Percentiles rank a stretch among this genome's conserved stretches.
These are phyloP conservation scores for Syzygium grande DNA, from an alignment of 345 rosid genomes.

Conservation along the genomic window DNA sequence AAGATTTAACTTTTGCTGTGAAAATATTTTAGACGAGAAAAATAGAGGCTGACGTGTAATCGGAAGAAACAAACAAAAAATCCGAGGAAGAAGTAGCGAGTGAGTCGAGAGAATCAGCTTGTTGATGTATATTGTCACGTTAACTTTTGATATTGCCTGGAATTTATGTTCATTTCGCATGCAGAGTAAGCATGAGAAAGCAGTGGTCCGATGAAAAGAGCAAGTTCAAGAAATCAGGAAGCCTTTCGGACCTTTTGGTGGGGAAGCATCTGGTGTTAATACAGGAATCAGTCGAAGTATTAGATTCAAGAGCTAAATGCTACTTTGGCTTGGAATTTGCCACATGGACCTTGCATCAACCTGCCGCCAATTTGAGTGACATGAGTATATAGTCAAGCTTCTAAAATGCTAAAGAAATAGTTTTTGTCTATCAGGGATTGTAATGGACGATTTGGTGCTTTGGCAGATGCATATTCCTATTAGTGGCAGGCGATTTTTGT, in stretches of 20 bases:
- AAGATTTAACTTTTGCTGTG: neutral
- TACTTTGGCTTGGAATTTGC: no score
- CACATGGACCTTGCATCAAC: no score
- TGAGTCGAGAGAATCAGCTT: constrained; percentile 2
- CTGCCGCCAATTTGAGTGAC: no score
- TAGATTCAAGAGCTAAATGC: constrained; percentile 37
- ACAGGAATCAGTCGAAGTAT: constrained; percentile 51
- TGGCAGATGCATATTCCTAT: no score
- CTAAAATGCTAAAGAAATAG: no score
- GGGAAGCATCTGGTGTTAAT: constrained; percentile 73
- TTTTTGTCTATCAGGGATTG: no score
- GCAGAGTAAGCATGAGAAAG: constrained; percentile 41
- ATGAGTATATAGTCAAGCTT: no score
- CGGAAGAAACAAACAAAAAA: constrained; percentile 47
- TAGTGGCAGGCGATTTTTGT: no score
- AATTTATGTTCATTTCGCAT: neutral
- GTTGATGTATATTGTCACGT: neutral
- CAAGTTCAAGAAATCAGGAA: constrained; percentile 48
- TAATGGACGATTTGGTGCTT: no score
- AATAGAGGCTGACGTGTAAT: constrained; percentile 59
- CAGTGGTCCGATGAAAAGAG: constrained; percentile 36
- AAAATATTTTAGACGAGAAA: constrained; percentile 38
- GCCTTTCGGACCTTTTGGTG: constrained; percentile 40
- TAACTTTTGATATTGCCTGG: neutral
- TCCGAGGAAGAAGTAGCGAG: constrained; percentile 86